These are phyloP conservation scores for Leccinum disarticulatum DNA, from an alignment of 768 basidiomycete species.

Conservation along the genomic window DNA sequence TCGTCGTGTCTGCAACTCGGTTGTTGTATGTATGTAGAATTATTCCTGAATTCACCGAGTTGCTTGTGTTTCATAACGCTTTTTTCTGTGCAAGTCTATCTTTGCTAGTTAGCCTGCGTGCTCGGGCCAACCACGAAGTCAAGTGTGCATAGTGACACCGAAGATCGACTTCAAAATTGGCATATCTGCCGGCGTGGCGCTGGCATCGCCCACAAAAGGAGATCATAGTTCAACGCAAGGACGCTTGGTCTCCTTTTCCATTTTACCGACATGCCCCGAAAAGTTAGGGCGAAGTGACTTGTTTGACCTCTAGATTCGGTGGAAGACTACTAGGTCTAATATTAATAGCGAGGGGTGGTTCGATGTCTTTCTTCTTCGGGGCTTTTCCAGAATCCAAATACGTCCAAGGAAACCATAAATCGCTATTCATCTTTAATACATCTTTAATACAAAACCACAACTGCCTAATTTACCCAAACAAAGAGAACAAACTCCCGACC, in stretches of 20 bases:
- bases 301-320: not conserved
- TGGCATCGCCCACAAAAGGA: too few species aligned
- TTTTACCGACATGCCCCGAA: too few species aligned
- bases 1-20: not conserved
- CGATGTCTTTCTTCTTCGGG: not conserved
- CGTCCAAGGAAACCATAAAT: not conserved
- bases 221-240: too few species aligned
- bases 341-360: not conserved
- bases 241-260: too few species aligned
- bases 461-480: not conserved
- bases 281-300: not conserved
- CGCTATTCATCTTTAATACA: not conserved
- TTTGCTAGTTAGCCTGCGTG: too few species aligned
- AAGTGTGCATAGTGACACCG: too few species aligned
- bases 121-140: too few species aligned
- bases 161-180: too few species aligned
- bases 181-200: too few species aligned
- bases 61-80: not conserved
- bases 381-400: not conserved
- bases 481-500: not conserved
- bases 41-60: not conserved
- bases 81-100: not conserved
- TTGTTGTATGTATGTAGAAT: not conserved
- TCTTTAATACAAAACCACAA: too few species aligned
- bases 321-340: too few species aligned